Evolutionary conservation across 2,329 filamentous ascomycete genomes (phyloP).

Genomic region (Fusarium sororula): DNA sequence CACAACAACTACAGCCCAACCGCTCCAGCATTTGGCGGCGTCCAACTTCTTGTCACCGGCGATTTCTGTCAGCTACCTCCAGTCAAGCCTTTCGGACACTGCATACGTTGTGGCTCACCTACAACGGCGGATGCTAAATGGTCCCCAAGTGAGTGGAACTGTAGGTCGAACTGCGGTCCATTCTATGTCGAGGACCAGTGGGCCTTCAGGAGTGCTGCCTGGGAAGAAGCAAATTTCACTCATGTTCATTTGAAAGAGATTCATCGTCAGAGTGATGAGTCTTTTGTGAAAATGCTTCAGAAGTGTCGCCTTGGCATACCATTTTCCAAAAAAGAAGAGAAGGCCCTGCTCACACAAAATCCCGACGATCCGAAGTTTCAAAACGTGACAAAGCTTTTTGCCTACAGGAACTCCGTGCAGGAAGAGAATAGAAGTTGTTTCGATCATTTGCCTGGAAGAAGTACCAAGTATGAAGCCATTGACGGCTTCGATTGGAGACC

Average conservation of each 20-base stretch:
- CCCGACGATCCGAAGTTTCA: conserved; percentile 40
- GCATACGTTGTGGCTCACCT: conserved; percentile 25
- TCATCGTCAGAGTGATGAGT: conserved; percentile 64
- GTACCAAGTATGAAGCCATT: not conserved
- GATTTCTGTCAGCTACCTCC: conserved; percentile 71
- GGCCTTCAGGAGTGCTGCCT: conserved; percentile 66
- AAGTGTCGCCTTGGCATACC: conserved; percentile 60
- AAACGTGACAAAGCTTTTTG: conserved; percentile 23
- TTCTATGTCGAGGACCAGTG: conserved; percentile 58
- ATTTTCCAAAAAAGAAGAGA: conserved; percentile 49
- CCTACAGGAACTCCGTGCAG: not conserved
- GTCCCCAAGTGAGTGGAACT: not conserved
- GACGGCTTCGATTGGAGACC: not conserved
- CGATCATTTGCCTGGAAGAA: accelerated
- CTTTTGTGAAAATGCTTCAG: conserved; percentile 65
- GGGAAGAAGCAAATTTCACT: conserved; percentile 63
- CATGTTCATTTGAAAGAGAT: conserved; percentile 63
- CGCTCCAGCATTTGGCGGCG: conserved; percentile 32
- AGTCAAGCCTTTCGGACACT: conserved; percentile 60
- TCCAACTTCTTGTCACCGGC: conserved; percentile 41
- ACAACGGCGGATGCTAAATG: not conserved
- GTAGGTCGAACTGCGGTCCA: not conserved
- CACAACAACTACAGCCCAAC: not conserved
- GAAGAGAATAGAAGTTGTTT: accelerated
- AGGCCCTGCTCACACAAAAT: conserved; percentile 54